A percentile compares a stretch with the other conserved stretches of the same genome.
Conservation (phyloP, 108 stramenopile genomes). For the Epithemia pelagica region DNA sequence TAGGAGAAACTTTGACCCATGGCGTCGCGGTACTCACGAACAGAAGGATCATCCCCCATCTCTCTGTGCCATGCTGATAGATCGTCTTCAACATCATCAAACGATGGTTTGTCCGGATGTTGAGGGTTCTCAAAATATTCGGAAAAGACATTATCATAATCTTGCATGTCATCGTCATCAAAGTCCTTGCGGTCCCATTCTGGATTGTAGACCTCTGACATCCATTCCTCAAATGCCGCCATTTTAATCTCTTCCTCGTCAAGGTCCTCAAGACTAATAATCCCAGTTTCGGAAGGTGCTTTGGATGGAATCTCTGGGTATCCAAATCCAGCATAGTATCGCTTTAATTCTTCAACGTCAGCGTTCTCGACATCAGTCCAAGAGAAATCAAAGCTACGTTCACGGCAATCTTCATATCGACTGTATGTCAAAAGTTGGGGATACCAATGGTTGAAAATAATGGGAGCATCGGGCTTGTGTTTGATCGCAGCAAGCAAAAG, state of each 20-base stretch:
- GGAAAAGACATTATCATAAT: conserved; percentile 73
- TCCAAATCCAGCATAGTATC: conserved; percentile 72
- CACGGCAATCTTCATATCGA: conserved; percentile 58
- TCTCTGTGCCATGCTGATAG: conserved; percentile 53
- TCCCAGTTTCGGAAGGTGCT: conserved; percentile 60
- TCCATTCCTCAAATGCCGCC: conserved; percentile 79
- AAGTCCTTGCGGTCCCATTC: conserved; percentile 74
- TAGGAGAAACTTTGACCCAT: conserved; percentile 27
- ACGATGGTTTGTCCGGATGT: conserved; percentile 51
- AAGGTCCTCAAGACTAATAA: conserved; percentile 60
- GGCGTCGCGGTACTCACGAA: conserved; percentile 37
- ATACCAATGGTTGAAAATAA: conserved; percentile 78
- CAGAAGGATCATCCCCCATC: conserved; percentile 40
- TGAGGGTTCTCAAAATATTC: conserved; percentile 49
- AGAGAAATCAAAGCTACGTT: conserved; percentile 63
- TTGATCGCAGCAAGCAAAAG: conserved; percentile 72
- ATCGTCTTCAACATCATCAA: conserved; percentile 57
- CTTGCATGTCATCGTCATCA: conserved; percentile 71
- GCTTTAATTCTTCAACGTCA: conserved; percentile 62
- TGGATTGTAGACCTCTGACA: conserved; percentile 81
- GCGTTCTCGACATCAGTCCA: conserved; percentile 76
- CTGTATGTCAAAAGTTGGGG: conserved; percentile 64
- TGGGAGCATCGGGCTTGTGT: conserved; percentile 73
- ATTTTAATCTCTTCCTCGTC: conserved; percentile 84
- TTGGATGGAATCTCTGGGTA: conserved; percentile 70